Conservation (phyloP, 140 eudicot genomes). For the Erigeron philadelphicus region DNA sequence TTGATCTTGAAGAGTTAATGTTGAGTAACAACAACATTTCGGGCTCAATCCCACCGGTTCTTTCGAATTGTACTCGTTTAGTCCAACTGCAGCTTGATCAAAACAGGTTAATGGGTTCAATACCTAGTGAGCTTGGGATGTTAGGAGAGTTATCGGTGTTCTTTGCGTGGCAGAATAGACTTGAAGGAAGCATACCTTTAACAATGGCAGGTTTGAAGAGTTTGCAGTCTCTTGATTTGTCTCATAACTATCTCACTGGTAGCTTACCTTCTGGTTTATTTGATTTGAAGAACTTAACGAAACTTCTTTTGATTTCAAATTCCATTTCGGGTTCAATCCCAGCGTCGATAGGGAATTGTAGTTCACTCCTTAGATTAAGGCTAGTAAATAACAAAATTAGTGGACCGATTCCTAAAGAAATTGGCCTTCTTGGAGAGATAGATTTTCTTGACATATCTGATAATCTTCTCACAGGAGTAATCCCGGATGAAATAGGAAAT, state of each 20-base stretch:
- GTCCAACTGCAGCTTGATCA: constrained; percentile 62
- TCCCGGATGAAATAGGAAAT: constrained; percentile 70
- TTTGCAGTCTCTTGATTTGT: constrained; percentile 67
- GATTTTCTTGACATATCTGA: constrained; percentile 63
- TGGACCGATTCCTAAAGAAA: constrained; percentile 60
- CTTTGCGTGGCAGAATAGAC: constrained; percentile 75
- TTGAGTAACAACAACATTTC: constrained; percentile 72
- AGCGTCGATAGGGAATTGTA: constrained; percentile 57
- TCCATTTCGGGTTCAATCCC: constrained; percentile 65
- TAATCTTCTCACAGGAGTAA: constrained; percentile 47
- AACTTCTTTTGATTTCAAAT: constrained; percentile 62
- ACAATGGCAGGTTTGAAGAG: constrained; percentile 49
- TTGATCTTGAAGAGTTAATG: constrained; percentile 71
- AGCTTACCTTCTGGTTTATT: constrained; percentile 58
- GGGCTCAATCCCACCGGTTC: constrained; percentile 62
- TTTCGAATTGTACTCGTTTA: constrained; percentile 47
- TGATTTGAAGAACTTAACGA: constrained; percentile 54
- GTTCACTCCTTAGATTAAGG: constrained; percentile 54
- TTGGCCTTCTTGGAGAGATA: constrained; percentile 50
- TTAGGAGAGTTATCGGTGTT: constrained; percentile 52
- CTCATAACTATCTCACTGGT: constrained; percentile 64
- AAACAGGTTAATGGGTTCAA: constrained; percentile 49
- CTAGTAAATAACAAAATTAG: constrained; percentile 45
- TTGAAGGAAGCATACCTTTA: constrained; percentile 65
- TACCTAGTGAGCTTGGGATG: constrained; percentile 58